These are phyloP conservation scores for Gossypium davidsonii DNA, from an alignment of 441 rosid species.

Conservation along the genomic window DNA sequence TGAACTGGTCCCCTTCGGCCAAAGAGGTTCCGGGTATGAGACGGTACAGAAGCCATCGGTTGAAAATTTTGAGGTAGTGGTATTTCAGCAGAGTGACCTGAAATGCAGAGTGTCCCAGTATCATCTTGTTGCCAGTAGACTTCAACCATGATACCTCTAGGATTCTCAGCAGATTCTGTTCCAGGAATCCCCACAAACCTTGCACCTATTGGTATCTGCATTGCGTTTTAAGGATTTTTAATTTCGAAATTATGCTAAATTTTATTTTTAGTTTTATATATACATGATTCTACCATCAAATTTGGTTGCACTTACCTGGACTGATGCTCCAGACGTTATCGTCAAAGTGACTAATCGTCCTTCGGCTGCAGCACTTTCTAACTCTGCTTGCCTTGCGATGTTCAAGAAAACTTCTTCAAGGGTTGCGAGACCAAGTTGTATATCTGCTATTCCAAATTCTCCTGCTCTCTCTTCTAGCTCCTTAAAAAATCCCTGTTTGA, in stretches of 20 bases:
- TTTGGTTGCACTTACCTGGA: slow-evolving; percentile 38
- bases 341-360: slow-evolving; percentile 55
- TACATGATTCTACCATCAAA: neutral
- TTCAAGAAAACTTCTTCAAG: slow-evolving; percentile 91
- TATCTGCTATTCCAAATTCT: slow-evolving; percentile 63
- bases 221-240: slow-evolving; percentile 14
- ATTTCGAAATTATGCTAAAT: neutral
- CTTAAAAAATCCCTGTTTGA: slow-evolving; percentile 47
- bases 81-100: slow-evolving; percentile 66
- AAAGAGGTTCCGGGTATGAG: slow-evolving; percentile 4
- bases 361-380: slow-evolving; percentile 73
- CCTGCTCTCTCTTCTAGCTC: slow-evolving; percentile 62
- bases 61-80: slow-evolving; percentile 41
- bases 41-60: slow-evolving; percentile 19
- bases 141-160: slow-evolving; percentile 84
- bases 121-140: slow-evolving; percentile 86
- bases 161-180: slow-evolving; percentile 50
- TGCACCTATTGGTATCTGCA: slow-evolving; percentile 80
- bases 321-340: slow-evolving; percentile 52
- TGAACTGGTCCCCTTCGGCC: slow-evolving; percentile 35
- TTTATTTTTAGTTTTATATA: neutral
- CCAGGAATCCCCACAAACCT: slow-evolving; percentile 73
- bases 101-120: slow-evolving; percentile 62
- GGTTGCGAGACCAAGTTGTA: slow-evolving; percentile 79
- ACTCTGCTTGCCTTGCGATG: slow-evolving; percentile 76